Percentiles rank a stretch among this genome's conserved stretches.
Conservation (phyloP, 148 eudicot species). For the Tetragonia tetragonoides region DNA sequence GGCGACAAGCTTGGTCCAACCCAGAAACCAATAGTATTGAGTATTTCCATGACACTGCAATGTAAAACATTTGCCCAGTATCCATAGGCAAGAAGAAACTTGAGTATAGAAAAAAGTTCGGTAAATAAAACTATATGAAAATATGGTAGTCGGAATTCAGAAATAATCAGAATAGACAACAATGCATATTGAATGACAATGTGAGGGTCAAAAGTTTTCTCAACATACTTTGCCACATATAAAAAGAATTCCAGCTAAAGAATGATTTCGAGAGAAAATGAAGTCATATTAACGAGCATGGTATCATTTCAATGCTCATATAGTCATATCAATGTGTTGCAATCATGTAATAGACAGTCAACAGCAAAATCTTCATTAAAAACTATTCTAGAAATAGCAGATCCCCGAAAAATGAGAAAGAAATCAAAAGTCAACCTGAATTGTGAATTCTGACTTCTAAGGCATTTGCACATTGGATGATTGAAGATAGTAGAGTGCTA, state of each 20-base stretch:
- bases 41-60: too few species aligned
- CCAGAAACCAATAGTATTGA: not conserved
- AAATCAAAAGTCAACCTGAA: too few species aligned
- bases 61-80: not conserved
- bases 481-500: conserved; percentile 27
- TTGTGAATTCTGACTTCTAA: not conserved
- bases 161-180: not conserved
- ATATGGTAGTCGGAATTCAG: not conserved
- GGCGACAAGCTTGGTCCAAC: too few species aligned
- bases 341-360: not conserved
- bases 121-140: not conserved
- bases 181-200: not conserved
- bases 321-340: not conserved
- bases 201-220: too few species aligned
- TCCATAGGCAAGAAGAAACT: not conserved
- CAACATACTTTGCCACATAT: too few species aligned
- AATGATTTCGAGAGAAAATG: too few species aligned
- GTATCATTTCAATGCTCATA: too few species aligned
- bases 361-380: not conserved
- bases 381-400: too few species aligned
- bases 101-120: not conserved
- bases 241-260: too few species aligned
- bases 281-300: too few species aligned
- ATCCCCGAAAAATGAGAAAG: too few species aligned
- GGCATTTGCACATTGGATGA: conserved; percentile 37